A percentile compares a stretch with the other conserved stretches of the same genome.
phyloP scores from a whole-genome alignment of 768 basidiomycete genomes.

The Tricholoma bakamatsutake region DNA sequence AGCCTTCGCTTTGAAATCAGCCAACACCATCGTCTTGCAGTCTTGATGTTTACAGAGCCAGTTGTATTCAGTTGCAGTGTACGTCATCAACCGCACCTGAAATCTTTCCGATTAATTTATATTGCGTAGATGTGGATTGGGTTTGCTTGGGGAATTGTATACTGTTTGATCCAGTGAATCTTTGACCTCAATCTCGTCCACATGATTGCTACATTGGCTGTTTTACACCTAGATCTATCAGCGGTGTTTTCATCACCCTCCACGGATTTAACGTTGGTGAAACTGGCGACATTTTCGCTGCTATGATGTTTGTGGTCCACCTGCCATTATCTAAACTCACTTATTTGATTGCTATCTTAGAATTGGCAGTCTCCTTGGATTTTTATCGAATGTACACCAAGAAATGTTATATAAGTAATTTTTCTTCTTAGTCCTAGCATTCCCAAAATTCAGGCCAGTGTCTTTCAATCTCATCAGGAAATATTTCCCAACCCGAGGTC shows the following conservation, averaged over 20 bases:
- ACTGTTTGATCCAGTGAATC: constrained; percentile 35
- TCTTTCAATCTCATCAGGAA: constrained; percentile 16
- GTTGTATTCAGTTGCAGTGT: constrained; percentile 72
- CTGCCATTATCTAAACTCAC: neutral
- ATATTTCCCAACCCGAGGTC: constrained; percentile 28
- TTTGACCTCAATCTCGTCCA: neutral
- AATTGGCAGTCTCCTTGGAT: constrained; percentile 47
- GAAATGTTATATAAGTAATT: constrained; percentile 44
- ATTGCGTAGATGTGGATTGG: constrained; percentile 56
- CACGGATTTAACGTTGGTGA: constrained; percentile 57
- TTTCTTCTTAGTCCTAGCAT: neutral
- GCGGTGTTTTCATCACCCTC: constrained; percentile 47
- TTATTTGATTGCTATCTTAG: constrained; percentile 23
- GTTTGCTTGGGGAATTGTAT: constrained; percentile 74
- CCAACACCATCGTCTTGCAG: constrained; percentile 26
- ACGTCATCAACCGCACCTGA: constrained; percentile 15
- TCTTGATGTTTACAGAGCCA: constrained; percentile 65
- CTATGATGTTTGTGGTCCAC: constrained; percentile 38
- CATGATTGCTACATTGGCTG: neutral
- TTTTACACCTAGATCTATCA: constrained; percentile 38
- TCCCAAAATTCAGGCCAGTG: too few species aligned
- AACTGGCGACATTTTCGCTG: constrained; percentile 53
- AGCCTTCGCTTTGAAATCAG: neutral
- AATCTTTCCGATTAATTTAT: neutral
- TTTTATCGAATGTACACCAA: constrained; percentile 39